Evolutionary conservation across 768 basidiomycete genomes (phyloP).

Genomic region (Dacryopinax spathularia): DNA sequence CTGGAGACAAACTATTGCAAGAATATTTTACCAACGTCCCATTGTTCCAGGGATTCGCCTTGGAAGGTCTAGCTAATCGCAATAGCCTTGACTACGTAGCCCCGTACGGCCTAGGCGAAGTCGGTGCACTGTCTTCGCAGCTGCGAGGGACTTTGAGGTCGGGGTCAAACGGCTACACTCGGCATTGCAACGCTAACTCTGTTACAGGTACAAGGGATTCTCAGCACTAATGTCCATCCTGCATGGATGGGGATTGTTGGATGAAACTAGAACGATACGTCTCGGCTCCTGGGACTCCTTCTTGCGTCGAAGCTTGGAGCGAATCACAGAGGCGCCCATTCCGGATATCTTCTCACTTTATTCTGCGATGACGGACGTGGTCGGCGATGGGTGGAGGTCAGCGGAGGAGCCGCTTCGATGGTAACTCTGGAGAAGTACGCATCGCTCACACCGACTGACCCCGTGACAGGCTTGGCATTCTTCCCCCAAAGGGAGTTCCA

Average conservation of each 20-base stretch:
- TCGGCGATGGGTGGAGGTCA: neutral
- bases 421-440: slow-evolving; percentile 4
- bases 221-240: slow-evolving; percentile 58
- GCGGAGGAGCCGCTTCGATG: neutral
- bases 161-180: slow-evolving; percentile 7
- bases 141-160: slow-evolving; percentile 76
- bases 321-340: slow-evolving; percentile 3
- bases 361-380: slow-evolving; percentile 6
- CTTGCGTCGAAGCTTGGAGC: neutral
- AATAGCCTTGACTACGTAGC: slow-evolving; percentile 58
- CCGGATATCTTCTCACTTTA: slow-evolving; percentile 6
- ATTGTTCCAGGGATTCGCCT: slow-evolving; percentile 40
- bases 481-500: neutral
- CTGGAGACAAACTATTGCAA: slow-evolving; percentile 40
- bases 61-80: slow-evolving; percentile 81
- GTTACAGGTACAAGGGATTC: slow-evolving; percentile 68
- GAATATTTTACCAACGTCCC: slow-evolving; percentile 53
- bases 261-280: slow-evolving; percentile 13
- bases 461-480: slow-evolving; percentile 10
- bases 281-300: neutral
- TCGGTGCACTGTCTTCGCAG: slow-evolving; percentile 41
- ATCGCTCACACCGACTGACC: neutral
- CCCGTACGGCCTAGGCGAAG: slow-evolving; percentile 42
- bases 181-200: neutral
- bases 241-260: slow-evolving; percentile 53